Evolutionary conservation across 495 filamentous ascomycete species (phyloP), one percentile per base, ranked within the genome.

Genomic region (Rhizodiscina lignyota): DNA sequence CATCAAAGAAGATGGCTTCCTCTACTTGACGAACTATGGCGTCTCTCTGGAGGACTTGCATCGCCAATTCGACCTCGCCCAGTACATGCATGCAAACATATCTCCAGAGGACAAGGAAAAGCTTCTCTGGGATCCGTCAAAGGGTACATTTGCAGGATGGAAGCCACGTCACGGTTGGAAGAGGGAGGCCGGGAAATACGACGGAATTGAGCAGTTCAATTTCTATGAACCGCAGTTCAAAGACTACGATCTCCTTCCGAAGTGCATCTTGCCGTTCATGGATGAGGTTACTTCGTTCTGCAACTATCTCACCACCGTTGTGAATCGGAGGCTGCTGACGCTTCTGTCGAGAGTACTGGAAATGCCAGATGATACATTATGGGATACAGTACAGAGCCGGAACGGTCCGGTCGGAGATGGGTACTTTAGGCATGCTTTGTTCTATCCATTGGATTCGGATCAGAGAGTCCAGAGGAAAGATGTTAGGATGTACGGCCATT

Each of bases 121-220:
- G 10, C 52, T 64, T 30, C 53, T 61, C 0, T 64, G 56, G 16
- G 39, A 53, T 37, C 60, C 59, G 1, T 50, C 54, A 2, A 56
- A 45, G 1, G 60, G 60, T 21, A 28, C 36, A 4, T 64, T 51
- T 51, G 55, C 60, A 2, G 60, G 60, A 3, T 61, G 55, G 40
- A 61, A 61, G 37, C 30, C 23, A 17, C 57, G 51, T 3, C 58
- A 50, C 26, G 59, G 59, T n/a, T 38, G 23, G 8, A 45, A 63
- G 59, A 50, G 58, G 21, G 40, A 53, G 18, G 49, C 42, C 5
- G 58, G 51, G 6, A 41, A 47, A 13, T 38, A 50, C 18, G 60
- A 64, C 41, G 59, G 59, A 15, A 64, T 64, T 33, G 60, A 64
- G 21, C 60, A 64, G 41, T 64, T 64, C 52, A 64, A 64, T 45